phyloP scores from a whole-genome alignment of 1,139 yeast species.

The Suhomyces guaymorum region DNA sequence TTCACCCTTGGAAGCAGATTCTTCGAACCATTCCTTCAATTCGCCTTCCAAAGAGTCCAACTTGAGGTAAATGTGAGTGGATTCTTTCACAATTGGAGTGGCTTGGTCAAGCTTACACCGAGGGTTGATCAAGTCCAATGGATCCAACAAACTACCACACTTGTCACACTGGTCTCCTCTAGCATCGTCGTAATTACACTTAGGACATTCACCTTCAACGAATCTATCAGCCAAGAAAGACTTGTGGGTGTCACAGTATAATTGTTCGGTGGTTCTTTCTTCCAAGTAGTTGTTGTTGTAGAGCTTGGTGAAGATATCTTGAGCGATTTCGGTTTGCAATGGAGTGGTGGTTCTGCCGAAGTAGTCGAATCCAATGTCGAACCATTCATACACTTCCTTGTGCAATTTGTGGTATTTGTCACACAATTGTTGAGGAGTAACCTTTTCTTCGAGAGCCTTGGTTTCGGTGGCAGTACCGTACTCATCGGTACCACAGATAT shows the following conservation, averaged over 20 bases:
- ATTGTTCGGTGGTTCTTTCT: slow-evolving; percentile 84
- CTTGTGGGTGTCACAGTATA: slow-evolving; percentile 86
- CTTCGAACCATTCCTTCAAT: slow-evolving; percentile 69
- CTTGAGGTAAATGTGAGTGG: slow-evolving; percentile 83
- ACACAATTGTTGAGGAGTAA: slow-evolving; percentile 84
- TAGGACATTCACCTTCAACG: slow-evolving; percentile 97
- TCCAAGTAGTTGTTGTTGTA: slow-evolving; percentile 75
- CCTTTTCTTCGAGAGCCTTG: slow-evolving; percentile 91
- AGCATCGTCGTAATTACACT: slow-evolving; percentile 92
- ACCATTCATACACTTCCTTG: slow-evolving; percentile 92
- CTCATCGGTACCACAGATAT: slow-evolving; percentile 96
- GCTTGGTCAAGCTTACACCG: slow-evolving; percentile 91
- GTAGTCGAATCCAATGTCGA: slow-evolving; percentile 88
- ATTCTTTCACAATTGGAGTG: slow-evolving; percentile 73
- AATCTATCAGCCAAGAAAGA: slow-evolving; percentile 94
- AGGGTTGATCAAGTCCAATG: slow-evolving; percentile 90
- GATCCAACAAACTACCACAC: slow-evolving; percentile 87
- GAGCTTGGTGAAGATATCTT: slow-evolving; percentile 80
- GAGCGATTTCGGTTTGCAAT: slow-evolving; percentile 92
- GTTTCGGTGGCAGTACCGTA: slow-evolving; percentile 99
- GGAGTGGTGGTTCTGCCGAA: slow-evolving; percentile 96
- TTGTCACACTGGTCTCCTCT: slow-evolving; percentile 99
- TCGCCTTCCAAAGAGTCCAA: slow-evolving; percentile 81
- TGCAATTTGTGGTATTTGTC: slow-evolving; percentile 87
- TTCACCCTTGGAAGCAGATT: slow-evolving; percentile 66